phyloP scores from a whole-genome alignment of 192 early-diverging fungal genomes.

The Jimgerdemannia flammicorona region DNA sequence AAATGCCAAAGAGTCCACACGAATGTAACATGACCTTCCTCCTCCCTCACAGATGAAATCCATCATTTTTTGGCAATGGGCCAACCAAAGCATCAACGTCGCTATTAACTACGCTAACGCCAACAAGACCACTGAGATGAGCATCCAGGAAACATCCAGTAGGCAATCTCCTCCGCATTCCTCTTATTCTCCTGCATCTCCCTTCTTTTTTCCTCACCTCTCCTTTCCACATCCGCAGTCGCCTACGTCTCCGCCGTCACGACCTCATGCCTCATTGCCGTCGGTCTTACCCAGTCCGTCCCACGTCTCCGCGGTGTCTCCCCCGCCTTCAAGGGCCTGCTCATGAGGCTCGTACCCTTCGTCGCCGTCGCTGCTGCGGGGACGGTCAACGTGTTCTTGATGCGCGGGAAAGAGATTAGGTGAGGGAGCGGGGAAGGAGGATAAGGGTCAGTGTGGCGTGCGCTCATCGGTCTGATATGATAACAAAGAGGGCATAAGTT shows the following conservation, averaged over 20 bases:
- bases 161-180: too few species aligned
- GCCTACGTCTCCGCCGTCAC: conserved; percentile 74
- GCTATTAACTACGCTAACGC: conserved; percentile 84
- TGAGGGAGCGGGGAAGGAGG: conserved; percentile 17
- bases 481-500: too few species aligned
- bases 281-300: conserved; percentile 64
- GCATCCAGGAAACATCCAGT: conserved; percentile 68
- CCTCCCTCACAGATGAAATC: conserved; percentile 35
- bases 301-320: conserved; percentile 49
- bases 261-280: conserved; percentile 72
- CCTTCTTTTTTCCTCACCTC: not conserved
- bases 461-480: too few species aligned
- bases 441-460: too few species aligned
- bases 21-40: too few species aligned
- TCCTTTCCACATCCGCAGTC: conserved; percentile 35
- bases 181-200: not conserved
- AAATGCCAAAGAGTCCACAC: too few species aligned
- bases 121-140: conserved; percentile 79
- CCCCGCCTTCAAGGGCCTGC: conserved; percentile 30
- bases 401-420: conserved; percentile 77
- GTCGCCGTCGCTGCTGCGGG: conserved; percentile 77
- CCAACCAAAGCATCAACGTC: conserved; percentile 81
- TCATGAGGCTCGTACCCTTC: conserved; percentile 63
- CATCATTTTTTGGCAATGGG: conserved; percentile 77
- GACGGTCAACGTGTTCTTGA: conserved; percentile 78